Base-by-base conservation (phyloP, 495 filamentous ascomycete genomes). In the Xylaria grammica region DNA sequence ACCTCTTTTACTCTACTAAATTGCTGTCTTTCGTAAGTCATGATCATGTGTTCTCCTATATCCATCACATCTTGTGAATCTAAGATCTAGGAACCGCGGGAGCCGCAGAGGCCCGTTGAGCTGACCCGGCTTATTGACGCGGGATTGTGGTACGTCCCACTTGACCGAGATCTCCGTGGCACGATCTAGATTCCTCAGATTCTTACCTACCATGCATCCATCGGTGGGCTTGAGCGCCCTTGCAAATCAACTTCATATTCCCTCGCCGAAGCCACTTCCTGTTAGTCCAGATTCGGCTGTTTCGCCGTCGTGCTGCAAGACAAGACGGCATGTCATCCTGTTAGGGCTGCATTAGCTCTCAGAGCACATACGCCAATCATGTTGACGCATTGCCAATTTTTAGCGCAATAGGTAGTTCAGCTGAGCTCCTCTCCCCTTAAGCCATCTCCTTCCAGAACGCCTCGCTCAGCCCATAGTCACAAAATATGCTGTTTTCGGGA, bases 321-420 rank as follows among this genome's bases (percentile, higher is more conserved):
- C n/a, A n/a, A n/a, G n/a, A n/a, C n/a, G n/a, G n/a, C n/a, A n/a
- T n/a, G n/a, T n/a, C n/a, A n/a, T 22, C 10, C 51, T 34, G 29
- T 36, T 53, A 53, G 51, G 51, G 51, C 51, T 53, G 51, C 51
- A 53, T 53, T 53, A 53, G 51, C 30, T 15, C 2, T 1, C 2
- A 32, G 3, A 22, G 29, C n/a, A 6, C 29, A 36, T 6, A n/a
- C 9, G 4, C 51, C 51, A 53, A 53, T 53, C 9, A 7, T 19
- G 30, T 19, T 51, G 49, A 51, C 15, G 24, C n/a, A 3, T 19
- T 19, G 20, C 49, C 19, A 7, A 27, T 19, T 19, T 30, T n/a
- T n/a, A n/a, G n/a, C n/a, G n/a, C n/a, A n/a, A 11, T 11, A 36
- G 34, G n/a, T 9, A 34, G 30, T 53, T 53, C 51, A 53, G 51